Evolutionary conservation across 106 monocot genomes (phyloP).

Genomic region (Vanilla planifolia): DNA sequence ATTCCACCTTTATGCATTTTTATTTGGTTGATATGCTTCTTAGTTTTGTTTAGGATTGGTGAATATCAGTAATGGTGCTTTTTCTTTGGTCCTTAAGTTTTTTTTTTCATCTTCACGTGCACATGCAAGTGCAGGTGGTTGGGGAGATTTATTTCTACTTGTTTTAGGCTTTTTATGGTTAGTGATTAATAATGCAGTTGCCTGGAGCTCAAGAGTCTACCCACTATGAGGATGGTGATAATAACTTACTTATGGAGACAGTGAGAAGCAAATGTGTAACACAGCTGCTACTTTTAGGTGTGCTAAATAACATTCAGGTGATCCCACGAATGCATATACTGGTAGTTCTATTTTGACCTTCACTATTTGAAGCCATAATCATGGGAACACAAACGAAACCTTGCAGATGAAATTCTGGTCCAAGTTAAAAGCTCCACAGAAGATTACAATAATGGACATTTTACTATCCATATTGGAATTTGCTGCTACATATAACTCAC

Average conservation of each 20-base stretch:
- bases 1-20: not conserved
- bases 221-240: conserved; percentile 53
- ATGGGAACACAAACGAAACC: not conserved
- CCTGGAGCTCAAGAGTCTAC: conserved; percentile 39
- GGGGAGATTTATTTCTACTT: not conserved
- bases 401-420: conserved; percentile 78
- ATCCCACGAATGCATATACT: not conserved
- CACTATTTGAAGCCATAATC: not conserved
- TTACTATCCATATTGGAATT: conserved; percentile 83
- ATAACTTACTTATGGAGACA: conserved; percentile 61
- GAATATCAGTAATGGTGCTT: not conserved
- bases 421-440: conserved; percentile 71
- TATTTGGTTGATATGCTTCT: not conserved
- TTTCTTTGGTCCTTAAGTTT: not conserved
- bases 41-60: not conserved
- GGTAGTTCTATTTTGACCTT: not conserved
- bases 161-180: not conserved
- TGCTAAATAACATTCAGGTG: conserved; percentile 90
- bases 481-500: conserved; percentile 88
- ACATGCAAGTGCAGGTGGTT: too few relatives aligned
- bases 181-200: conserved; percentile 22
- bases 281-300: conserved; percentile 75
- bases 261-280: conserved; percentile 91
- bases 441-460: conserved; percentile 86
- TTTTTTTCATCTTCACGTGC: too few relatives aligned